Evolutionary conservation across 768 basidiomycete species (phyloP).

Genomic region (Phlebiopsis flavidoalba): DNA sequence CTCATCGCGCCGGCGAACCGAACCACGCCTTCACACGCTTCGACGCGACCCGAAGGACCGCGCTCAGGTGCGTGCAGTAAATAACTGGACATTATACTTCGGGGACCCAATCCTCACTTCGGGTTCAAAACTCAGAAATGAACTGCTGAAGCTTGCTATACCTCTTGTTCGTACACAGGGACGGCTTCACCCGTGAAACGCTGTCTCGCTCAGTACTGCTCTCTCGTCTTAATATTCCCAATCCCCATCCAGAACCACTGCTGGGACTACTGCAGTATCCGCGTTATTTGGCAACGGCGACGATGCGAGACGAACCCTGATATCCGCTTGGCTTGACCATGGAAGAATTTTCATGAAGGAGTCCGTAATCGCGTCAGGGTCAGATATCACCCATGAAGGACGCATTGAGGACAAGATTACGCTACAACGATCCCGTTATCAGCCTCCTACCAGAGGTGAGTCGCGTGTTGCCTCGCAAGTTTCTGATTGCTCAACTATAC

Average conservation of each 20-base stretch:
- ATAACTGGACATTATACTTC: background rate
- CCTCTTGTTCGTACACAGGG: constrained; percentile 60
- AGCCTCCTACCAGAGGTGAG: constrained; percentile 62
- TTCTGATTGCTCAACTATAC: background rate
- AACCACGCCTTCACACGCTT: background rate
- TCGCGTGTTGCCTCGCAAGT: background rate
- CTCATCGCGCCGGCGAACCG: constrained; percentile 1
- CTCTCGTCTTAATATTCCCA: too few species aligned
- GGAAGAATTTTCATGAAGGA: constrained; percentile 49
- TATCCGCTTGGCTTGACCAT: constrained; percentile 71
- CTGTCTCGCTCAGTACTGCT: constrained; percentile 59
- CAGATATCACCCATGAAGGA: constrained; percentile 33
- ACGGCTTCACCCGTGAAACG: constrained; percentile 71
- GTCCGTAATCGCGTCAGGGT: constrained; percentile 15
- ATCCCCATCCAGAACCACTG: constrained; percentile 52
- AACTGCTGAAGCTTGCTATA: constrained; percentile 55
- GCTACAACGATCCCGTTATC: constrained; percentile 65
- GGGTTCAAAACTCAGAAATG: constrained; percentile 10
- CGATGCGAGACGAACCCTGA: constrained; percentile 55
- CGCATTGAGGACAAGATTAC: constrained; percentile 51
- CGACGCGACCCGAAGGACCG: constrained; percentile 5
- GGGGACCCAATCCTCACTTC: background rate
- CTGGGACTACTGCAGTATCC: constrained; percentile 65
- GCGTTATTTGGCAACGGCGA: constrained; percentile 71
- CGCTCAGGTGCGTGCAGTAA: constrained; percentile 2